phyloP scores from a whole-genome alignment of 164 flowering plant genomes.

The Vitis amurensis region DNA sequence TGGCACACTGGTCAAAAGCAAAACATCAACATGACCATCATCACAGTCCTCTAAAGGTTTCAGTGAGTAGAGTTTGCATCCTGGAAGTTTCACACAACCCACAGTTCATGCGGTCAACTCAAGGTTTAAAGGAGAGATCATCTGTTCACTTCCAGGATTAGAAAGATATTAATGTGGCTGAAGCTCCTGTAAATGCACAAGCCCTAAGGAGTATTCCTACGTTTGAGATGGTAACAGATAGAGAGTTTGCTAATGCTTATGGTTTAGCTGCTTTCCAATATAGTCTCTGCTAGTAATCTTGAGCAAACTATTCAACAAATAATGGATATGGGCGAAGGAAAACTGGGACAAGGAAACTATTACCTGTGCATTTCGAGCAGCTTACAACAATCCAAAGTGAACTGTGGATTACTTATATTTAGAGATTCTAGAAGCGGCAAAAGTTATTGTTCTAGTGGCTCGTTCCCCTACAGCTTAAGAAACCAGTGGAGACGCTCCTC shows the following conservation, averaged over 20 bases:
- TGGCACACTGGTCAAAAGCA: too few species aligned
- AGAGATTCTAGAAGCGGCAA: constrained; percentile 85
- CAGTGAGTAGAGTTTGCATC: too few species aligned
- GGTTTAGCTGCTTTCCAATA: constrained; percentile 82
- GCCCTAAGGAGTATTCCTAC: too few species aligned
- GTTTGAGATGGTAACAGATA: constrained; percentile 6
- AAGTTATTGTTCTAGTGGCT: constrained; percentile 66
- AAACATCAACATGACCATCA: too few species aligned
- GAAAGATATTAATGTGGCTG: too few species aligned
- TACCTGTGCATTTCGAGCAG: constrained; percentile 83
- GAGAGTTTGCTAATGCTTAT: constrained; percentile 56
- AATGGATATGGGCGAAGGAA: constrained; percentile 96
- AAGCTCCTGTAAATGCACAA: too few species aligned
- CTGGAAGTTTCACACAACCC: too few species aligned
- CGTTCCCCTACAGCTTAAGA: background rate
- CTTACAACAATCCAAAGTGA: background rate
- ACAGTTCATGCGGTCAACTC: too few species aligned
- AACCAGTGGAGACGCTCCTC: constrained; percentile 48
- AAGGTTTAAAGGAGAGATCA: too few species aligned
- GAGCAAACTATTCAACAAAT: constrained; percentile 84
- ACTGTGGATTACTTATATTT: constrained; percentile 95
- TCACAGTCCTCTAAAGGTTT: too few species aligned
- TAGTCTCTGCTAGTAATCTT: constrained; percentile 62
- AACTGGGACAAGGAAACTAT: constrained; percentile 93
- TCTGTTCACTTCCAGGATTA: too few species aligned